Percentiles rank a stretch among this genome's conserved stretches.
phyloP scores from a whole-genome alignment of 371 early-diverging fungal species.

The Mortierella sp. region DNA sequence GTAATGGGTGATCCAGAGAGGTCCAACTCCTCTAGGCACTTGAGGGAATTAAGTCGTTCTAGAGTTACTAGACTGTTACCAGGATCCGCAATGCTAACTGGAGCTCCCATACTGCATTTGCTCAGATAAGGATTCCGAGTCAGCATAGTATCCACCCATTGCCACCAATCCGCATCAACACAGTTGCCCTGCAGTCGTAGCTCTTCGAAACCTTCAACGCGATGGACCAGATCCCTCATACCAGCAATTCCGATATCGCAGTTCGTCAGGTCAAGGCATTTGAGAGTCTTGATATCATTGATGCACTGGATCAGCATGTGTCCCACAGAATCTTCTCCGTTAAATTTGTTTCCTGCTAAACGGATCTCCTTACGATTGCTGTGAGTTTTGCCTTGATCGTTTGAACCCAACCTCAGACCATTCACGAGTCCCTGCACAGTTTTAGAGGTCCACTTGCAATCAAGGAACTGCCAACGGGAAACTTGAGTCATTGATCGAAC shows the following conservation, averaged over 20 bases:
- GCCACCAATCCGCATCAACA: conserved; percentile 42
- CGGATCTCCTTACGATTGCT: conserved; percentile 1
- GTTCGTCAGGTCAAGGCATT: conserved; percentile 21
- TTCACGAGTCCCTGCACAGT: conserved; percentile 22
- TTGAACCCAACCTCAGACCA: conserved; percentile 7
- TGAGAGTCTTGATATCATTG: neutral
- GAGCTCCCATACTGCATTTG: conserved; percentile 26
- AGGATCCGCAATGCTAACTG: neutral
- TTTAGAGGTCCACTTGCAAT: conserved; percentile 23
- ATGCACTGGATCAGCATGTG: conserved; percentile 12
- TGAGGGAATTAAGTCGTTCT: conserved; percentile 23
- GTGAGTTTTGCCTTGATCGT: neutral
- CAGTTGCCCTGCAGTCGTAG: conserved; percentile 31
- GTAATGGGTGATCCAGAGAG: conserved; percentile 23
- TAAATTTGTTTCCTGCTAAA: conserved; percentile 23
- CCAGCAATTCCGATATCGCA: conserved; percentile 33
- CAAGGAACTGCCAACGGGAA: conserved; percentile 20
- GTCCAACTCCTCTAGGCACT: conserved; percentile 23
- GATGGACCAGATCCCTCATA: conserved; percentile 25
- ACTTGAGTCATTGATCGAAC: conserved; percentile 26
- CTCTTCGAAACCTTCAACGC: conserved; percentile 1
- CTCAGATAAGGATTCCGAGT: conserved; percentile 15
- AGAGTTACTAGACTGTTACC: conserved; percentile 14
- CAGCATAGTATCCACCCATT: conserved; percentile 37
- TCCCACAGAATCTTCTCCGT: conserved; percentile 20